Evolutionary conservation across 345 rosid genomes (phyloP).

Genomic region (Sisymbrium altissimum): DNA sequence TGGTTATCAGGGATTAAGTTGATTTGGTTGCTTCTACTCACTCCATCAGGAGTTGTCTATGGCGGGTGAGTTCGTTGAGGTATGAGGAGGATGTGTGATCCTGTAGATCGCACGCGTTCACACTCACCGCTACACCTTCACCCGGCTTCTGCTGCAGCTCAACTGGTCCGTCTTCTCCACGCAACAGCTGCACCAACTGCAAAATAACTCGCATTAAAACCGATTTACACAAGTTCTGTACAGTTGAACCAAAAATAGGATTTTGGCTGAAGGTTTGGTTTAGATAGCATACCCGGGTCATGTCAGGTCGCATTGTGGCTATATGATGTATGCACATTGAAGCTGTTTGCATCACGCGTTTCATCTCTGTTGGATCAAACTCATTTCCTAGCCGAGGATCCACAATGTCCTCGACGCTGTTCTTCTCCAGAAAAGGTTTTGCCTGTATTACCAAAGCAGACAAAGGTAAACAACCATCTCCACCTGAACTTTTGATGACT

Average conservation of each 20-base stretch:
- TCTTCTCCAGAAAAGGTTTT: slow-evolving; percentile 62
- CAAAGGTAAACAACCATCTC: background rate
- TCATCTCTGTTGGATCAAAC: slow-evolving; percentile 59
- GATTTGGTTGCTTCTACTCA: slow-evolving; percentile 23
- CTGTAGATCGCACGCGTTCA: slow-evolving; percentile 57
- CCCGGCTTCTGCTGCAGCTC: slow-evolving; percentile 44
- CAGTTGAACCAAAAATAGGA: background rate
- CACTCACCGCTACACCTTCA: slow-evolving; percentile 37
- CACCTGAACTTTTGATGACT: background rate
- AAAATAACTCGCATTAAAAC: background rate
- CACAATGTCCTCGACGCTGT: slow-evolving; percentile 40
- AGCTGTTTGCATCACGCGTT: slow-evolving; percentile 61
- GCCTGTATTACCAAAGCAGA: slow-evolving; percentile 44
- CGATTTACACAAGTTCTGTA: background rate
- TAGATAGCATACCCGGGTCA: slow-evolving; percentile 47
- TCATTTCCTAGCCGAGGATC: slow-evolving; percentile 60
- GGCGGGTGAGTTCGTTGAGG: slow-evolving; percentile 65
- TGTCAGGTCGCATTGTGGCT: slow-evolving; percentile 65
- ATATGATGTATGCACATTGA: slow-evolving; percentile 68
- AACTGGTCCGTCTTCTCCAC: slow-evolving; percentile 45
- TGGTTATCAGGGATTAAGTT: background rate
- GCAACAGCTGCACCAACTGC: slow-evolving; percentile 59
- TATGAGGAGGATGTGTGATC: slow-evolving; percentile 64
- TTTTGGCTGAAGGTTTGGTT: background rate
- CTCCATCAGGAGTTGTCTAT: slow-evolving; percentile 73